Percentiles rank a stretch among this genome's conserved stretches.
Evolutionary conservation across 345 rosid species (phyloP).

Genomic region (Lepidium sativum): DNA sequence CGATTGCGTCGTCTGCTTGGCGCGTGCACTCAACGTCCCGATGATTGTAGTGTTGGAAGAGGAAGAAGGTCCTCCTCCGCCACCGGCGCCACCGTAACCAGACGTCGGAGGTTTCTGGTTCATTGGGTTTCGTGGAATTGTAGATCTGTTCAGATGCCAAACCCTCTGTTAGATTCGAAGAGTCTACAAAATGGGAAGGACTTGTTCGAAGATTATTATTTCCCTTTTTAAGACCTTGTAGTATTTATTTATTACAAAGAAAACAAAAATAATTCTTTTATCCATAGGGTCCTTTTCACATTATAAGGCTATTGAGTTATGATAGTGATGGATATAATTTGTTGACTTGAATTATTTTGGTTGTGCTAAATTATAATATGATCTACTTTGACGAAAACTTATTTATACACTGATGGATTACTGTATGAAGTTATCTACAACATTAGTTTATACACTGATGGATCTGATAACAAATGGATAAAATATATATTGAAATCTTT

Average conservation of each 20-base stretch:
- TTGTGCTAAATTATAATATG: no score
- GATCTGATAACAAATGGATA: not conserved
- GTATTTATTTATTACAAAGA: not conserved
- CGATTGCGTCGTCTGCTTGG: slow-evolving; percentile 39
- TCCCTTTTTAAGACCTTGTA: slow-evolving; percentile 7
- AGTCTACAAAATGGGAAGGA: no score
- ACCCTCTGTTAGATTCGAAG: no score
- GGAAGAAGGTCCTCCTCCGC: slow-evolving; percentile 13
- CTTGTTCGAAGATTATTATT: not conserved
- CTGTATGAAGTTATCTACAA: no score
- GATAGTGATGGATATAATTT: not conserved
- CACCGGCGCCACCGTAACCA: slow-evolving; percentile 31
- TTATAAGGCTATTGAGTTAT: no score
- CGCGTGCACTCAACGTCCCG: slow-evolving; percentile 40
- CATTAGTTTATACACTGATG: no score
- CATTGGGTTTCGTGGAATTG: not conserved
- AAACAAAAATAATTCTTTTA: no score
- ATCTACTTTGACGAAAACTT: no score
- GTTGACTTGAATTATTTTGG: not conserved
- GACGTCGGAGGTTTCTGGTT: slow-evolving; percentile 29
- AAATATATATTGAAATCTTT: no score
- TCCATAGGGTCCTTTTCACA: no score
- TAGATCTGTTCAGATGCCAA: no score
- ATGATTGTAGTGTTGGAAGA: slow-evolving; percentile 19
- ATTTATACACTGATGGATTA: no score